Conservation (phyloP, 116 monocot species). For the Papilionanthe hybrid region DNA sequence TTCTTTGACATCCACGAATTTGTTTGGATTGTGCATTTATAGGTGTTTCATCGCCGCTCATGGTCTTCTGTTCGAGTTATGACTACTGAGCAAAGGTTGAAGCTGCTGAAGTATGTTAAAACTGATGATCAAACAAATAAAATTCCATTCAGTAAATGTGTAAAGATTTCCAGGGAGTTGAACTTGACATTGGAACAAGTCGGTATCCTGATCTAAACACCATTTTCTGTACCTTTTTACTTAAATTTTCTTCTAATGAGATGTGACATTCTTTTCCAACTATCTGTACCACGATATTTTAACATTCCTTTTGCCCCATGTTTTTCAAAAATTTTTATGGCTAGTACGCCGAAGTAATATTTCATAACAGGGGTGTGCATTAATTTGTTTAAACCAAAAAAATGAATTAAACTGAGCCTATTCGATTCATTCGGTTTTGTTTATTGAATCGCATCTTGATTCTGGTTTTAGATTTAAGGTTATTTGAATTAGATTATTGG, state of each 20-base stretch:
- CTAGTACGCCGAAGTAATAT: neutral
- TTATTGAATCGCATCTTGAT: too few species aligned
- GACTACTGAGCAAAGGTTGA: slow-evolving; percentile 60
- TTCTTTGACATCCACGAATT: neutral
- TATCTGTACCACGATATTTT: neutral
- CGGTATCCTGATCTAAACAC: slow-evolving; percentile 4
- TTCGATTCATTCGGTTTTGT: too few species aligned
- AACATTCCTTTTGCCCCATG: neutral
- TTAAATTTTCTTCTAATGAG: slow-evolving; percentile 3
- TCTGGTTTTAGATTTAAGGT: too few species aligned
- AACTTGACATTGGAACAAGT: slow-evolving; percentile 84
- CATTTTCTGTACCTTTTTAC: neutral
- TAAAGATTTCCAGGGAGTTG: slow-evolving; percentile 67
- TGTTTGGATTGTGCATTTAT: neutral
- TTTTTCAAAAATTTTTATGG: neutral
- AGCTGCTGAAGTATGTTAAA: slow-evolving; percentile 47
- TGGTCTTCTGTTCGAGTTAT: slow-evolving; percentile 83
- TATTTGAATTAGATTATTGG: too few species aligned
- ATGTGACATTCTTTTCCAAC: neutral
- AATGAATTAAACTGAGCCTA: too few species aligned
- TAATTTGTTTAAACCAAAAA: too few species aligned
- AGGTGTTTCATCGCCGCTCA: slow-evolving; percentile 55
- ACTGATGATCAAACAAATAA: slow-evolving; percentile 36
- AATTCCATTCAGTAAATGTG: slow-evolving; percentile 69
- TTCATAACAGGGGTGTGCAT: too few species aligned